Conservation (phyloP, 768 basidiomycete species). For the Baorangia bicolor region DNA sequence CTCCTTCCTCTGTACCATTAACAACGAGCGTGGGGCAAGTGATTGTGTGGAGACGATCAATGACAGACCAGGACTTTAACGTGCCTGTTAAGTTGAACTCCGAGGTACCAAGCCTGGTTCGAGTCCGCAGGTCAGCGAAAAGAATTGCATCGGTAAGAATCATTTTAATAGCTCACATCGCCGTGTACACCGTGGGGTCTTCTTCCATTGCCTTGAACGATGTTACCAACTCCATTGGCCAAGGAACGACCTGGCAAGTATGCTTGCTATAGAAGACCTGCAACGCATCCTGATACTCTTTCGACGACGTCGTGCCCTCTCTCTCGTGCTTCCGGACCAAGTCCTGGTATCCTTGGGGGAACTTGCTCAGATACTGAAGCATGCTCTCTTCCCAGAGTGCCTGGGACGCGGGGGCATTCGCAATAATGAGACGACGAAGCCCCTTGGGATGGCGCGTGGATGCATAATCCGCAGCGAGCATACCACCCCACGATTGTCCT, state of each 20-base stretch:
- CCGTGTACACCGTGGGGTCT: slow-evolving; percentile 34
- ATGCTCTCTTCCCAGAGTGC: slow-evolving; percentile 24
- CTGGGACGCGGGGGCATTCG: slow-evolving; percentile 32
- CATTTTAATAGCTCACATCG: slow-evolving; percentile 26
- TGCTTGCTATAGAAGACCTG: slow-evolving; percentile 32
- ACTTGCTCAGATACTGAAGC: slow-evolving; percentile 20
- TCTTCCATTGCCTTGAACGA: slow-evolving; percentile 24
- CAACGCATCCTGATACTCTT: slow-evolving; percentile 33
- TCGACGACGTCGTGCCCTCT: slow-evolving; percentile 29
- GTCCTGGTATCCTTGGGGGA: slow-evolving; percentile 27
- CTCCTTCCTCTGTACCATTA: slow-evolving; percentile 37
- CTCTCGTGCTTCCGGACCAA: slow-evolving; percentile 29
- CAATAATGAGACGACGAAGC: slow-evolving; percentile 36
- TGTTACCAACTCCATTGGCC: slow-evolving; percentile 29
- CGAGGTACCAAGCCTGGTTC: slow-evolving; percentile 14
- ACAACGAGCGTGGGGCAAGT: slow-evolving; percentile 37
- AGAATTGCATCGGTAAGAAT: too few relatives aligned
- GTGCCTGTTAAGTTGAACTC: slow-evolving; percentile 39
- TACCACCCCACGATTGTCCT: slow-evolving; percentile 60
- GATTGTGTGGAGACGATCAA: slow-evolving; percentile 42
- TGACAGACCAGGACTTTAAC: slow-evolving; percentile 45
- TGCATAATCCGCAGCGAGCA: slow-evolving; percentile 43
- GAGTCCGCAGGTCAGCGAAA: not conserved
- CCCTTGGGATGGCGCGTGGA: slow-evolving; percentile 37
- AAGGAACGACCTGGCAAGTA: slow-evolving; percentile 31